Percentiles rank a stretch among this genome's conserved stretches.
Conservation (phyloP, 2,329 filamentous ascomycete genomes). For the Aspergillus eucalypticola region DNA sequence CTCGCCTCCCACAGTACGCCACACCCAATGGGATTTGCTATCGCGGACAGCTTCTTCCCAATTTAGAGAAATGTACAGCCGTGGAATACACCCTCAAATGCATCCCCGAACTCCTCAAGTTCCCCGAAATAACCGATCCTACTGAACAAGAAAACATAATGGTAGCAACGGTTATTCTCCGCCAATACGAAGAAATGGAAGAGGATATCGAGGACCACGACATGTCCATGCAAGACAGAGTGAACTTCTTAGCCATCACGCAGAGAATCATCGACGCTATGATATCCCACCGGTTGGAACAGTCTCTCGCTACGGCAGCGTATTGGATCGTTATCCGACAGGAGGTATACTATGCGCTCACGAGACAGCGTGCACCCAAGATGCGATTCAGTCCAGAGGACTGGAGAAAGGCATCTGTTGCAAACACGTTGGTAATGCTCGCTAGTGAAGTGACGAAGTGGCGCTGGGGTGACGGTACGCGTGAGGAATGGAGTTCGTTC, state of each 20-base stretch:
- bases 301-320: conserved; percentile 22
- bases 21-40: conserved; percentile 19
- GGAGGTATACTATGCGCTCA: conserved; percentile 27
- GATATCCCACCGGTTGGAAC: conserved; percentile 18
- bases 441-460: conserved; percentile 24
- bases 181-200: conserved; percentile 30
- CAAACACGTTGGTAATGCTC: conserved; percentile 22
- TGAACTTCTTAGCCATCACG: conserved; percentile 26
- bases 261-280: conserved; percentile 27
- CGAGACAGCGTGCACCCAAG: conserved; percentile 18
- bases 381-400: conserved; percentile 16
- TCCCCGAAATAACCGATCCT: conserved; percentile 19
- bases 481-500: conserved; percentile 20
- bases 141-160: conserved; percentile 27
- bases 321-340: conserved; percentile 31
- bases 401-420: conserved; percentile 13
- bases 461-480: conserved; percentile 17
- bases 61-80: conserved; percentile 19
- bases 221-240: conserved; percentile 10
- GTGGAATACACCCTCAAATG: conserved; percentile 27
- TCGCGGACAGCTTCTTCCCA: conserved; percentile 16
- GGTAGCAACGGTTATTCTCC: conserved; percentile 27
- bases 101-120: conserved; percentile 22
- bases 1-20: conserved; percentile 23
- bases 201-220: conserved; percentile 28